phyloP scores from a whole-genome alignment of 495 filamentous ascomycete genomes.

The Trichoderma virens region DNA sequence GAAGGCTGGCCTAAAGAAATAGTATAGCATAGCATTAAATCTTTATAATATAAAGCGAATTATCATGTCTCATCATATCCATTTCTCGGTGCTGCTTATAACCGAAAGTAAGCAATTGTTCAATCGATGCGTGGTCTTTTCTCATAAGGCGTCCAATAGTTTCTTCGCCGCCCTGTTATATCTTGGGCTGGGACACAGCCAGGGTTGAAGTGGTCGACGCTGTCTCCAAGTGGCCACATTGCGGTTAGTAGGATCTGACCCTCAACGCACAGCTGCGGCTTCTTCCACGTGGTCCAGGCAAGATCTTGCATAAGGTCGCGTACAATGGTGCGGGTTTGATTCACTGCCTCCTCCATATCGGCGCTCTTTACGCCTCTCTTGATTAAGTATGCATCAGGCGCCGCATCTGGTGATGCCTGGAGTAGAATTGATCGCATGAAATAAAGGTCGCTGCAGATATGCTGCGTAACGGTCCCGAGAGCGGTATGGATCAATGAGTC shows the following conservation, averaged over 20 bases:
- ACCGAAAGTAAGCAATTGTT: not conserved
- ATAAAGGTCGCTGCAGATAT: slow-evolving; percentile 45
- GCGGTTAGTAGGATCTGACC: slow-evolving; percentile 61
- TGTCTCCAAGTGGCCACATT: slow-evolving; percentile 55
- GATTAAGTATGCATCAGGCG: slow-evolving; percentile 11
- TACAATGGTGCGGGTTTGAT: slow-evolving; percentile 24
- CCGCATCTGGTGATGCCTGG: not conserved
- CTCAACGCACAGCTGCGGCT: slow-evolving; percentile 44
- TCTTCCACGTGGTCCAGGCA: slow-evolving; percentile 55
- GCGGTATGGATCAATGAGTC: slow-evolving; percentile 33
- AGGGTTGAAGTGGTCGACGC: slow-evolving; percentile 45
- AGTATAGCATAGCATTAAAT: not conserved
- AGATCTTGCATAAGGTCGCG: slow-evolving; percentile 41
- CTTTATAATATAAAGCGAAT: not conserved
- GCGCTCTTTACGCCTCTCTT: slow-evolving; percentile 12
- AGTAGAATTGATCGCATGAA: slow-evolving; percentile 24
- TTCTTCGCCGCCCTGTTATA: not conserved
- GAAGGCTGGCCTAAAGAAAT: not conserved
- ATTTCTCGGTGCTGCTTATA: not conserved
- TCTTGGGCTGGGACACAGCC: slow-evolving; percentile 29
- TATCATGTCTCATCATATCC: not conserved
- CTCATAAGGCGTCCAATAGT: not conserved
- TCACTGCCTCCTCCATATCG: slow-evolving; percentile 12
- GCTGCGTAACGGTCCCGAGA: slow-evolving; percentile 37
- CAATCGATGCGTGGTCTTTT: not conserved